Conservation (phyloP, 305 asterid genomes). For the Fraxinus sp. region DNA sequence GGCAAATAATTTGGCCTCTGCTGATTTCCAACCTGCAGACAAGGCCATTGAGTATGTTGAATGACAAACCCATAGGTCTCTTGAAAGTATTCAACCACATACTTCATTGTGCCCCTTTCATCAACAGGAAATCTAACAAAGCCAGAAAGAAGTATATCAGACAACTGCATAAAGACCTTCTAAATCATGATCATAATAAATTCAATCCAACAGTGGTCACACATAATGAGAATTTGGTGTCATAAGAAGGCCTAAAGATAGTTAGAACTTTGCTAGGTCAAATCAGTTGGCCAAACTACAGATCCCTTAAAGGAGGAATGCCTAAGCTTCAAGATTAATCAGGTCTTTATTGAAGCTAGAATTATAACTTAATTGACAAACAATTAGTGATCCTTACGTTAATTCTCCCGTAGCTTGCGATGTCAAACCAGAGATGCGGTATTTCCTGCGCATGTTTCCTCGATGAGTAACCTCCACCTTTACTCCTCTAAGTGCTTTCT, state of each 20-base stretch:
- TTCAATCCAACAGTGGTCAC: background rate
- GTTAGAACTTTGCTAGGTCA: background rate
- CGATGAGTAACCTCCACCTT: constrained; percentile 83
- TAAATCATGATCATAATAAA: background rate
- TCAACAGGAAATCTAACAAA: constrained; percentile 63
- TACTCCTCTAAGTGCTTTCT: constrained; percentile 77
- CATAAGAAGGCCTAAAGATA: background rate
- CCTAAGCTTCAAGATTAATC: background rate
- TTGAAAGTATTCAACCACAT: constrained; percentile 59
- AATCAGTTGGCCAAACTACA: background rate
- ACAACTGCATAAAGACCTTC: background rate
- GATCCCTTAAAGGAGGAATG: background rate
- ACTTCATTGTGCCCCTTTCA: constrained; percentile 55
- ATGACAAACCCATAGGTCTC: constrained; percentile 58
- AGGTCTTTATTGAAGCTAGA: background rate
- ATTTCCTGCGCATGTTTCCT: constrained; percentile 77
- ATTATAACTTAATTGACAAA: background rate
- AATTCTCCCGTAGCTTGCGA: constrained; percentile 67
- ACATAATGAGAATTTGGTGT: background rate
- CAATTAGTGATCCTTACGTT: constrained; percentile 41
- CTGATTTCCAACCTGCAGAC: constrained; percentile 61
- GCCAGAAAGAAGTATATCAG: constrained; percentile 15
- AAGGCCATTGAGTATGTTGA: constrained; percentile 60
- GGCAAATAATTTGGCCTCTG: constrained; percentile 73
- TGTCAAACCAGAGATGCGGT: constrained; percentile 70